Evolutionary conservation across 352 stramenopile genomes (phyloP).

Genomic region (Phytophthora fragariaefolia): DNA sequence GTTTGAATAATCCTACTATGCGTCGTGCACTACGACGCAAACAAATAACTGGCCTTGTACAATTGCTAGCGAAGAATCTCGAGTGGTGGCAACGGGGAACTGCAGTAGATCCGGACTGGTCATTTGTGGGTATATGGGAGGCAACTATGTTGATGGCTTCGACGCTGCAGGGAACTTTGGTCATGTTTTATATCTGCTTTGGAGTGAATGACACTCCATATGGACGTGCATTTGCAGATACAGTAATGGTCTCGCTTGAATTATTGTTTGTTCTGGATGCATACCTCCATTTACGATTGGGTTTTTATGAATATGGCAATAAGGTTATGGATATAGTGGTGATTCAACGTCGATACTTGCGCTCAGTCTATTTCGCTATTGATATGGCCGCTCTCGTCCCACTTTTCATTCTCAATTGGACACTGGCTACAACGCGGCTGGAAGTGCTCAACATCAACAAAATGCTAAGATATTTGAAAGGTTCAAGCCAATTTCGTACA

Average conservation of each 20-base stretch:
- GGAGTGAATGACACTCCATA: slow-evolving; percentile 23
- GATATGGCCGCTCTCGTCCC: slow-evolving; percentile 54
- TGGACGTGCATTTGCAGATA: slow-evolving; percentile 37
- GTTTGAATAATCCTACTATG: slow-evolving; percentile 35
- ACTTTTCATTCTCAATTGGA: slow-evolving; percentile 55
- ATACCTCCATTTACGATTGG: slow-evolving; percentile 55
- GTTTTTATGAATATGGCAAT: slow-evolving; percentile 72
- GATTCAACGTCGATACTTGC: slow-evolving; percentile 55
- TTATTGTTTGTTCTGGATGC: slow-evolving; percentile 56
- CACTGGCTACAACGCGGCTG: slow-evolving; percentile 13
- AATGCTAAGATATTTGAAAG: slow-evolving; percentile 59
- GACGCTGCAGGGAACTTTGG: slow-evolving; percentile 45
- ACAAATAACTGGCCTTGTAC: slow-evolving; percentile 22
- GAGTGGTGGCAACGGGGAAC: slow-evolving; percentile 36
- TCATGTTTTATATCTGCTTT: slow-evolving; percentile 64
- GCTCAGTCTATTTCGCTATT: slow-evolving; percentile 46
- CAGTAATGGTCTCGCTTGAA: slow-evolving; percentile 46
- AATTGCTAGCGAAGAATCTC: slow-evolving; percentile 37
- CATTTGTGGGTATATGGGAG: slow-evolving; percentile 60
- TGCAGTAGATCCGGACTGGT: slow-evolving; percentile 59
- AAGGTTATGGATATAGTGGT: slow-evolving; percentile 58
- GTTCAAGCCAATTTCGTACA: slow-evolving; percentile 48
- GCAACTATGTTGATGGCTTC: slow-evolving; percentile 49
- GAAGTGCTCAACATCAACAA: slow-evolving; percentile 70
- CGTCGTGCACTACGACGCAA: slow-evolving; percentile 25